Conservation (phyloP, 2,329 filamentous ascomycete species). For the Penicillium sp. region DNA sequence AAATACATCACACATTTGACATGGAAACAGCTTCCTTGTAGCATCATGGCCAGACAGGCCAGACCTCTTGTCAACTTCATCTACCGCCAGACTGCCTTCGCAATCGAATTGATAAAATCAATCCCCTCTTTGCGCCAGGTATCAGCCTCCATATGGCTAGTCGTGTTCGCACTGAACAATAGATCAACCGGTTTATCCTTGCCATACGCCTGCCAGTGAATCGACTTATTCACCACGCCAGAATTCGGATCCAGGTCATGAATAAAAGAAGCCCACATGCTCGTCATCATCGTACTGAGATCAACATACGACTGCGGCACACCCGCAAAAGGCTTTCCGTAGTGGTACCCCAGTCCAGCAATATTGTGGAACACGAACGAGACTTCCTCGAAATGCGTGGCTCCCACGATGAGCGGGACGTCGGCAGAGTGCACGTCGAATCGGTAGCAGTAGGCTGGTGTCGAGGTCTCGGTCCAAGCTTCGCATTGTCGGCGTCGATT, state of each 20-base stretch:
- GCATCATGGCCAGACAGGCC: not conserved
- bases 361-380: constrained; percentile 59
- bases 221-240: constrained; percentile 22
- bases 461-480: constrained; percentile 51
- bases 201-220: constrained; percentile 51
- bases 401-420: constrained; percentile 45
- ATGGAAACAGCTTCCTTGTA: not conserved
- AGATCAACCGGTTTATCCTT: constrained; percentile 47
- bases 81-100: constrained; percentile 27
- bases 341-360: constrained; percentile 50
- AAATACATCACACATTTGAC: not conserved
- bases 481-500: constrained; percentile 57
- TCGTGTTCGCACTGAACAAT: constrained; percentile 54
- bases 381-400: constrained; percentile 60
- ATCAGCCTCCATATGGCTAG: constrained; percentile 48
- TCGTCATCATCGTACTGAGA: constrained; percentile 53
- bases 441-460: constrained; percentile 62
- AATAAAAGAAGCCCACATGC: constrained; percentile 57
- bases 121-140: constrained; percentile 44
- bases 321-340: constrained; percentile 39
- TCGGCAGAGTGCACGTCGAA: constrained; percentile 59
- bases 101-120: constrained; percentile 34
- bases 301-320: constrained; percentile 46
- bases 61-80: not conserved
- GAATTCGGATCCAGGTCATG: constrained; percentile 50